Percentiles rank a stretch among this genome's conserved stretches.
These are phyloP conservation scores for Gloeopeniophorella convolvens DNA, from an alignment of 768 basidiomycete genomes.

Conservation along the genomic window DNA sequence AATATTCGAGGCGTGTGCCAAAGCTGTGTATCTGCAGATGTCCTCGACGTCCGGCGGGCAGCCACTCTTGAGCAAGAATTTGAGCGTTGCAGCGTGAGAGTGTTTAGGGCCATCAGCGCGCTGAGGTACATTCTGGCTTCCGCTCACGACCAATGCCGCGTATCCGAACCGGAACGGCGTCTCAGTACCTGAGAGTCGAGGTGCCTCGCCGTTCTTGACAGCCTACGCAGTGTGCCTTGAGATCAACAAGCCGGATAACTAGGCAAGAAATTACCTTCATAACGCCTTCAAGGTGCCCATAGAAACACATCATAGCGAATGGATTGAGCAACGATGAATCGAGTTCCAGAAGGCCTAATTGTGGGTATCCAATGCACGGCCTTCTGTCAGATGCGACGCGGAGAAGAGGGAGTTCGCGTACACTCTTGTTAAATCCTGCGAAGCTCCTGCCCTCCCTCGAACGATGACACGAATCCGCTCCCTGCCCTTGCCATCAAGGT, in stretches of 20 bases:
- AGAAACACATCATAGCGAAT: neutral
- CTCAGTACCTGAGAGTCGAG: conserved; percentile 18
- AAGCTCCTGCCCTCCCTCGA: conserved; percentile 8
- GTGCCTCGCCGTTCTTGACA: conserved; percentile 11
- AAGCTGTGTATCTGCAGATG: conserved; percentile 38
- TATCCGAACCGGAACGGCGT: conserved; percentile 22
- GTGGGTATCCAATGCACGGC: too few species aligned
- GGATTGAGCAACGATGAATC: neutral
- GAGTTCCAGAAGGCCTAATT: neutral
- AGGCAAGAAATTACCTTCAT: neutral
- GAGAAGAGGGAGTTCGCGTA: neutral
- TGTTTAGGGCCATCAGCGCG: neutral
- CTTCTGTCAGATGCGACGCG: neutral
- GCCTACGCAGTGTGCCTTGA: neutral
- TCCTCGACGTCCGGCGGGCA: neutral
- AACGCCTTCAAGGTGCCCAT: neutral
- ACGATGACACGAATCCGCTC: neutral
- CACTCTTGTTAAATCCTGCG: neutral
- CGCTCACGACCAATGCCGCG: conserved; percentile 13
- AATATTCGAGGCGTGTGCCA: conserved; percentile 39
- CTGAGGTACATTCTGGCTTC: conserved; percentile 17
- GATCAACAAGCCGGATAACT: too few species aligned
- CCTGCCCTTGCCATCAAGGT: neutral
- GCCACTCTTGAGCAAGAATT: too few species aligned
- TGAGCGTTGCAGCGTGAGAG: conserved; percentile 32